Evolutionary conservation across 106 monocot species (phyloP), one percentile per base, ranked within the genome.

Genomic region (Iris macrosiphon): DNA sequence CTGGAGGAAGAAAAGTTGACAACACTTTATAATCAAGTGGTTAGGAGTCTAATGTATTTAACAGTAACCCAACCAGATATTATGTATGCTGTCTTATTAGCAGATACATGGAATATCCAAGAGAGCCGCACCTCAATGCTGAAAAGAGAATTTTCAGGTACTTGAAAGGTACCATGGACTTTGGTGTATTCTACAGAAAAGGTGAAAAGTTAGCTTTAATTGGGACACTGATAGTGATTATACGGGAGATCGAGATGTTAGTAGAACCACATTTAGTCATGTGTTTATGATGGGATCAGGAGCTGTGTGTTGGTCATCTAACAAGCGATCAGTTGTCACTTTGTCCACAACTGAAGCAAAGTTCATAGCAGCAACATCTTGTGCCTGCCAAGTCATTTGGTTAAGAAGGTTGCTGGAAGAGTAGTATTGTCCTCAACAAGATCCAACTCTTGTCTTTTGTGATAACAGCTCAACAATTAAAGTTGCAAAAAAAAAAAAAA

Each of bases 31-130:
- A 63, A 50, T 22, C 18, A 50, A 39, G 7, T 63, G 2, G 10
- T 63, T 24, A 34, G 63, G 8, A 24, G 37, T 26, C 50, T 63
- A 21, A 35, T 63, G 63, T 63, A 50, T 38, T 7, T 49, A 35
- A 63, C 49, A 37, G 50, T 46, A 18, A 49, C 63, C 31, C 34
- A 49, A 26, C 50, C 49, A 13, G 32, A 63, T 7, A 37, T 63
- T 2, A 50, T 51, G 63, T 40, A 24, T 50, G 11, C 11, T 4
- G 49, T 19, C 6, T 50, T 0, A 20, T 51, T 9, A 50, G 24
- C 15, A 63, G 63, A 40, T 63, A 50, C 22, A 50, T 50, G 49
- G 22, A 34, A 2, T 35, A 23, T 14, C 33, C 63, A 33, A 50
- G 7, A 8, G 23, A 51, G 20, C 6, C 22, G 10, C 63, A 63